Evolutionary conservation across 352 stramenopile species (phyloP).

Genomic region (Pythium biforme): DNA sequence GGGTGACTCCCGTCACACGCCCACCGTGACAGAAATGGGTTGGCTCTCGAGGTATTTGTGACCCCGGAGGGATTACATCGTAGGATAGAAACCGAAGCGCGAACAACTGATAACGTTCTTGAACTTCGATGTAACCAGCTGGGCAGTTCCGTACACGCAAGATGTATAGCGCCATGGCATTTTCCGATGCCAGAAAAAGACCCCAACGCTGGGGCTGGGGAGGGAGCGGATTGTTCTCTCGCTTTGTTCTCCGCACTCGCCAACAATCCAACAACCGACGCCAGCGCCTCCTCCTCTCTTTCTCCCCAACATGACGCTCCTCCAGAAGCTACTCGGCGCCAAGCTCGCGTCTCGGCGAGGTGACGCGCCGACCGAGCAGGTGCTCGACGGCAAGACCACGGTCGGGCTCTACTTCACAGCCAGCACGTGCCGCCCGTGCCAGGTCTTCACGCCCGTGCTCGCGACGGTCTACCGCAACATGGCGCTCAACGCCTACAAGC

Average conservation of each 20-base stretch:
- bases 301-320: slow-evolving; percentile 39
- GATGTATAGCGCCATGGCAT: slow-evolving; percentile 8
- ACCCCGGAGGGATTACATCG: background rate
- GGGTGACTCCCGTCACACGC: too few relatives aligned
- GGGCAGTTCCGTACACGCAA: slow-evolving; percentile 1
- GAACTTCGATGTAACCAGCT: slow-evolving; percentile 10
- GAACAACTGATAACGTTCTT: background rate
- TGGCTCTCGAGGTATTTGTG: background rate
- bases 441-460: slow-evolving; percentile 62
- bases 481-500: slow-evolving; percentile 53
- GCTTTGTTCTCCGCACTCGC: slow-evolving; percentile 11
- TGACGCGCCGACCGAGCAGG: slow-evolving; percentile 45
- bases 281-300: background rate
- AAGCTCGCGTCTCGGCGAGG: slow-evolving; percentile 54
- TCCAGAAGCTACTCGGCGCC: slow-evolving; percentile 54
- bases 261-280: slow-evolving; percentile 4
- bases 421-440: slow-evolving; percentile 55
- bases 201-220: too few relatives aligned
- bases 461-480: slow-evolving; percentile 66
- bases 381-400: slow-evolving; percentile 51
- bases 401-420: slow-evolving; percentile 69
- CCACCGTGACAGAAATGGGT: too few relatives aligned
- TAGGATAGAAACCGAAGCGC: slow-evolving; percentile 9
- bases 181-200: slow-evolving; percentile 10
- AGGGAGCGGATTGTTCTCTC: background rate